phyloP scores from a whole-genome alignment of 139 green algal genomes.

The Medakamo hakoo region DNA sequence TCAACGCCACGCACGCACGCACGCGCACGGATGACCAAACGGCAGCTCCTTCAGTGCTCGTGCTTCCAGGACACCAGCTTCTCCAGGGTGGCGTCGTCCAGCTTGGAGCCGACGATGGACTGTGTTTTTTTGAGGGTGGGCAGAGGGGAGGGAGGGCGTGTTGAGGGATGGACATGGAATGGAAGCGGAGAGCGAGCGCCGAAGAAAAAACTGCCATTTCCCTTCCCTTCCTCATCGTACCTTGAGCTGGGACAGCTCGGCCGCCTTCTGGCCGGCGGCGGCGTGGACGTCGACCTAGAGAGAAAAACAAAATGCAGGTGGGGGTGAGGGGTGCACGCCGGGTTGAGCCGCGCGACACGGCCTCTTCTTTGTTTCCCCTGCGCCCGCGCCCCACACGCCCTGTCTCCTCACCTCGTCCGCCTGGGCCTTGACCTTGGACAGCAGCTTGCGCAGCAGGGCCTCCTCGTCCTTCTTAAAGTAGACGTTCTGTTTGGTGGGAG shows the following conservation, averaged over 20 bases:
- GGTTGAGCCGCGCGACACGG: not conserved
- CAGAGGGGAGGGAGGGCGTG: too few species aligned
- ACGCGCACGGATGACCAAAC: not conserved
- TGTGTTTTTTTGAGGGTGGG: too few species aligned
- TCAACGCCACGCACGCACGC: not conserved
- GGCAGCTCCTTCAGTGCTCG: not conserved
- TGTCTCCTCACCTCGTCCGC: conserved; percentile 9
- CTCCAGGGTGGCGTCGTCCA: conserved; percentile 12
- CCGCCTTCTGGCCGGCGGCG: conserved; percentile 3
- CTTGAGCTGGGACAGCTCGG: conserved; percentile 4
- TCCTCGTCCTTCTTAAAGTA: conserved; percentile 19
- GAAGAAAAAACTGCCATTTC: too few species aligned
- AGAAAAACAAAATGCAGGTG: not conserved
- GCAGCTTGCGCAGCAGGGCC: conserved; percentile 20
- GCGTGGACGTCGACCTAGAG: conserved; percentile 11
- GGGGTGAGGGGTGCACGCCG: not conserved
- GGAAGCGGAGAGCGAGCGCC: too few species aligned
- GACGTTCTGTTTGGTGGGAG: not conserved
- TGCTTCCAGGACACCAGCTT: not conserved
- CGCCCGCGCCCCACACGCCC: not conserved
- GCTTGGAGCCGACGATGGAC: conserved; percentile 17
- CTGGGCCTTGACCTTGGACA: conserved; percentile 15
- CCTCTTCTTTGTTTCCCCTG: not conserved
- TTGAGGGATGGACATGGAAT: too few species aligned
- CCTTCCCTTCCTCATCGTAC: too few species aligned